Evolutionary conservation across 73 alveolate genomes (phyloP).

Genomic region (Tetrahymena borealis): DNA sequence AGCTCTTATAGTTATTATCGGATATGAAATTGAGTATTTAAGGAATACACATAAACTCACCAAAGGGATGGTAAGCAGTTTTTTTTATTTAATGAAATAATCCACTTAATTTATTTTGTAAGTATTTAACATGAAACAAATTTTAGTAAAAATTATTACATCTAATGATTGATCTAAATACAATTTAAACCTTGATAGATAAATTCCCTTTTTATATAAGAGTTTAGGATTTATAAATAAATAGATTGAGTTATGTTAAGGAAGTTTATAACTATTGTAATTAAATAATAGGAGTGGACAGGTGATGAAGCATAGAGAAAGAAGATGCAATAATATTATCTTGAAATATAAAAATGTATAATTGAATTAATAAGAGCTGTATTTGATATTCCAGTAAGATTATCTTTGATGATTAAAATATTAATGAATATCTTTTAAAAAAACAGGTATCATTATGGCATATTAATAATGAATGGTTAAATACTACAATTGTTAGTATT

Average conservation of each 20-base stretch:
- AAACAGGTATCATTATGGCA: not conserved
- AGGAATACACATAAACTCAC: not conserved
- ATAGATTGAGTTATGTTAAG: too few relatives aligned
- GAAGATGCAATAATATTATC: not conserved
- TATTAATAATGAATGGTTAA: not conserved
- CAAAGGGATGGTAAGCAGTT: not conserved
- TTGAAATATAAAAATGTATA: not conserved
- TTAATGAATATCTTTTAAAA: not conserved
- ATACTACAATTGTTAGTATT: not conserved
- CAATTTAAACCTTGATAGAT: not conserved
- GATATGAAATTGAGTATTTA: not conserved
- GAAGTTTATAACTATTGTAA: too few relatives aligned
- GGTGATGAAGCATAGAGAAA: not conserved
- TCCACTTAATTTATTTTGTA: too few relatives aligned
- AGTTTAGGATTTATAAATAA: too few relatives aligned
- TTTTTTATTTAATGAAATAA: too few relatives aligned
- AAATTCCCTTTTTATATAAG: too few relatives aligned
- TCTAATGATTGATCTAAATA: too few relatives aligned
- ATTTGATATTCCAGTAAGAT: not conserved
- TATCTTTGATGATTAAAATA: not conserved
- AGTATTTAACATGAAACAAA: too few relatives aligned
- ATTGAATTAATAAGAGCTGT: not conserved
- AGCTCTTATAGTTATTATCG: not conserved
- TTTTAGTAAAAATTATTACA: too few relatives aligned
- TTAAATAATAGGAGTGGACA: not conserved